These are phyloP conservation scores for Phyllosticta capitalensis DNA, from an alignment of 2,329 filamentous ascomycete species.

Conservation along the genomic window DNA sequence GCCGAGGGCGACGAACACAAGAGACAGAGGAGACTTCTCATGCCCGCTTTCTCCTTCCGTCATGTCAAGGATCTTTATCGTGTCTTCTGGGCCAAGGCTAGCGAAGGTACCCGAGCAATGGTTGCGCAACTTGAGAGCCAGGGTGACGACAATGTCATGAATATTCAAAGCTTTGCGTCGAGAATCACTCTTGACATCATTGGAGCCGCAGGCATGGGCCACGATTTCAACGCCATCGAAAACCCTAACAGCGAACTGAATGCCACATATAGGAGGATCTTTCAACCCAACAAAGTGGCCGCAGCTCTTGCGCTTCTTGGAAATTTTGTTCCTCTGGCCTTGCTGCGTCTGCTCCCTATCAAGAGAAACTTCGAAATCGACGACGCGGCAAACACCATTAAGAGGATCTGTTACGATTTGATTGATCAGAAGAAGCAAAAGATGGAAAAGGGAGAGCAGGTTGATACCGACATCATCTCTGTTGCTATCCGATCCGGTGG, in stretches of 20 bases:
- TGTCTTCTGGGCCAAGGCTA: slow-evolving; percentile 40
- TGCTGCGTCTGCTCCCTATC: slow-evolving; percentile 57
- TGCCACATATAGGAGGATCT: slow-evolving; percentile 42
- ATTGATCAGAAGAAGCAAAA: slow-evolving; percentile 60
- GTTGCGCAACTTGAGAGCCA: slow-evolving; percentile 17
- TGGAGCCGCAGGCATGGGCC: slow-evolving; percentile 46
- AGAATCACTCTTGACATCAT: slow-evolving; percentile 51
- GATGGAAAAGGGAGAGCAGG: slow-evolving; percentile 37
- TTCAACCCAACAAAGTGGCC: slow-evolving; percentile 40
- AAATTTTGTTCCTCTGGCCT: slow-evolving; percentile 52
- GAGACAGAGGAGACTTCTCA: slow-evolving; percentile 41
- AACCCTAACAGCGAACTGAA: slow-evolving; percentile 44
- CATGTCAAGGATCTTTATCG: slow-evolving; percentile 43
- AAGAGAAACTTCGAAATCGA: slow-evolving; percentile 49
- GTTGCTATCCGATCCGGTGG: slow-evolving; percentile 67
- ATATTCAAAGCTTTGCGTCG: slow-evolving; percentile 37
- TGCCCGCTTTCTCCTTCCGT: slow-evolving; percentile 42
- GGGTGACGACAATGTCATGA: slow-evolving; percentile 24
- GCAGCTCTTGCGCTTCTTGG: slow-evolving; percentile 49
- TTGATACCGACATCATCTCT: slow-evolving; percentile 65
- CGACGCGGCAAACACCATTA: slow-evolving; percentile 31
- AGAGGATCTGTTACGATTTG: slow-evolving; percentile 56
- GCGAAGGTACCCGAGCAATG: slow-evolving; percentile 33
- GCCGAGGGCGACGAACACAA: slow-evolving; percentile 90
- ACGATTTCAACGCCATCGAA: slow-evolving; percentile 45